Conservation (phyloP, 306 rosid species). For the Begonia peltatifolia region DNA sequence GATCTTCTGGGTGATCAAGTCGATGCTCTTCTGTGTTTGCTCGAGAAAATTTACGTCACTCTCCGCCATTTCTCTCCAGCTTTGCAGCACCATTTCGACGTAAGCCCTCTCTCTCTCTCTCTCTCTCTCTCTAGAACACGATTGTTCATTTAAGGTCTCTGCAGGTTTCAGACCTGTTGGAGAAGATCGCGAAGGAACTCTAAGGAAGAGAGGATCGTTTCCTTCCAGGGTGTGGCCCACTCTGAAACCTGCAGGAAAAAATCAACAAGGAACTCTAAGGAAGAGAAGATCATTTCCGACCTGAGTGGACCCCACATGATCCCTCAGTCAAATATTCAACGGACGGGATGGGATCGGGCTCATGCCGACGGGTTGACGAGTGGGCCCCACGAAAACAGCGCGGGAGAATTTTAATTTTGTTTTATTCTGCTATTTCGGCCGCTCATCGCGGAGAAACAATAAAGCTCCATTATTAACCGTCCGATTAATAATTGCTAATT, state of each 20-base stretch:
- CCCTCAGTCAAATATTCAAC: not conserved
- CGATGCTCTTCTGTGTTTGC: slow-evolving; percentile 42
- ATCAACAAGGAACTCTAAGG: too few relatives aligned
- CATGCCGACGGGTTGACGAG: slow-evolving; percentile 17
- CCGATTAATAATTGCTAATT: slow-evolving; percentile 6
- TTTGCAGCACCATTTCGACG: slow-evolving; percentile 51
- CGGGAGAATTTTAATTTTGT: slow-evolving; percentile 4
- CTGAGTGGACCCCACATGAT: too few relatives aligned
- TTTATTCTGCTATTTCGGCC: slow-evolving; percentile 14
- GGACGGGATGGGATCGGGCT: too few relatives aligned
- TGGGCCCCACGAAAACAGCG: slow-evolving; percentile 33
- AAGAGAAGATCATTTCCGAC: too few relatives aligned
- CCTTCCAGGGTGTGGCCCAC: slow-evolving; percentile 19
- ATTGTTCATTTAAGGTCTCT: not conserved
- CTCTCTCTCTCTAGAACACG: not conserved
- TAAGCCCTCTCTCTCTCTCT: slow-evolving; percentile 9
- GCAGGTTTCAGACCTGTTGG: not conserved
- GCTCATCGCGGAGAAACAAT: slow-evolving; percentile 34
- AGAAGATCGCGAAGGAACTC: not conserved
- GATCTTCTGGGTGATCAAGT: slow-evolving; percentile 95
- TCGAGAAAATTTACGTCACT: slow-evolving; percentile 42
- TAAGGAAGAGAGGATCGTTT: not conserved
- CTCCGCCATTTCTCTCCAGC: slow-evolving; percentile 44
- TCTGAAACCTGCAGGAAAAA: not conserved
- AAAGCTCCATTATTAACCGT: slow-evolving; percentile 9